These are phyloP conservation scores for Cystobasidiaceae sp. DNA, from an alignment of 1,284 basidiomycete species.

Conservation along the genomic window DNA sequence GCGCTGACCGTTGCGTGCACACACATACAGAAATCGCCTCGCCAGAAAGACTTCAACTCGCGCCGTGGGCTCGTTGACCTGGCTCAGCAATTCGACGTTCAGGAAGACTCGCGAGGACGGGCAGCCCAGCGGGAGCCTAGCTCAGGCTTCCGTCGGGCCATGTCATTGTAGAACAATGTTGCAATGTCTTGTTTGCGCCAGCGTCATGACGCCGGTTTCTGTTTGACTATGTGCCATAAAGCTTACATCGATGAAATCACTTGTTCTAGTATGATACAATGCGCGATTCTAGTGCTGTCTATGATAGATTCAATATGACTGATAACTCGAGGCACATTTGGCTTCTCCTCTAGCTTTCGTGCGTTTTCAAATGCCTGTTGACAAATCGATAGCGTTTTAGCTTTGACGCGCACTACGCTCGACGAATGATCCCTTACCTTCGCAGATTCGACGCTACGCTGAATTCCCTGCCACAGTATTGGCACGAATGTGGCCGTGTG, in stretches of 20 bases:
- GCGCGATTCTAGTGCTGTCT: no score
- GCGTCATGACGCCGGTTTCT: background rate
- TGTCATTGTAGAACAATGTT: conserved; percentile 6
- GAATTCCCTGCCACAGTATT: conserved; percentile 17
- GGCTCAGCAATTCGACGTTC: conserved; percentile 11
- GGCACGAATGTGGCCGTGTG: background rate
- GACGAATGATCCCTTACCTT: background rate
- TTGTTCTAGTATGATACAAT: no score
- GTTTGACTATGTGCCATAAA: no score
- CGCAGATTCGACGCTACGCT: conserved; percentile 24
- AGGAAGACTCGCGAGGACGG: conserved; percentile 4
- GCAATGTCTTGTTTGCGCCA: background rate
- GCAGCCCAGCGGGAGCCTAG: conserved; percentile 12
- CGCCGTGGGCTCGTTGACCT: conserved; percentile 31
- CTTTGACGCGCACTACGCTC: no score
- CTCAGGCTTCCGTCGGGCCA: conserved; percentile 10
- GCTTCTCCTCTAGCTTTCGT: background rate
- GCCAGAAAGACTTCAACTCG: conserved; percentile 18
- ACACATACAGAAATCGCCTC: background rate
- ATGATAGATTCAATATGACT: no score
- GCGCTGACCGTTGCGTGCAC: background rate
- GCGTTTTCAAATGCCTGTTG: conserved; percentile 11
- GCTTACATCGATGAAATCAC: no score
- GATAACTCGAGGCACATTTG: no score
- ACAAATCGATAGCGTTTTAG: background rate